These are phyloP conservation scores for Zopfochytrium polystomum DNA, from an alignment of 371 early-diverging fungal genomes.

Conservation along the genomic window DNA sequence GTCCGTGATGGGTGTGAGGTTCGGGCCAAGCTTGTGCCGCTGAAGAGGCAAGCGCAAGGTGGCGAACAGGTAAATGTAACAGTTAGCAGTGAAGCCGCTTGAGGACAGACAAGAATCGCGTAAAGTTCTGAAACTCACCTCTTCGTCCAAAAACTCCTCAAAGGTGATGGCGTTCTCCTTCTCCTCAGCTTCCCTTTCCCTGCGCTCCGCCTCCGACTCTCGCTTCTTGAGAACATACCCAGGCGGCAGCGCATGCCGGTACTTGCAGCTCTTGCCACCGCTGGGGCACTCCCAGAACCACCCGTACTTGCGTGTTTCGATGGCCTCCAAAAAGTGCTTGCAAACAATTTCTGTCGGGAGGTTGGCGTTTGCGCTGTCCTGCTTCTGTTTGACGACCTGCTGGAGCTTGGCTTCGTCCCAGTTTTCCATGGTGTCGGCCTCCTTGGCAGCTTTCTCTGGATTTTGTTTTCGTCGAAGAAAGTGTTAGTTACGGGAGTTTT, in stretches of 20 bases:
- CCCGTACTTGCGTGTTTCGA: conserved; percentile 94
- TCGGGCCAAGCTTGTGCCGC: conserved; percentile 91
- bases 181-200: conserved; percentile 67
- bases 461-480: neutral
- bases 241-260: conserved; percentile 95
- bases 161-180: conserved; percentile 73
- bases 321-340: conserved; percentile 98
- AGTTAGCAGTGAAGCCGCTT: neutral
- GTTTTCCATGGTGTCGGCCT: conserved; percentile 84
- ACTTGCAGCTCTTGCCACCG: conserved; percentile 77
- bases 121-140: conserved; percentile 70
- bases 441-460: conserved; percentile 1
- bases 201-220: conserved; percentile 64
- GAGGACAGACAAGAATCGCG: conserved; percentile 6
- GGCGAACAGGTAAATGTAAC: neutral
- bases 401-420: conserved; percentile 94
- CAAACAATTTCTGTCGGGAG: conserved; percentile 98
- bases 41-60: too few relatives aligned
- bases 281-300: conserved; percentile 98
- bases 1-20: conserved; percentile 93
- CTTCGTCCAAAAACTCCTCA: conserved; percentile 94
- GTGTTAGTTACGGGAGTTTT: neutral
- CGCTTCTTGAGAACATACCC: conserved; percentile 94
- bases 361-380: conserved; percentile 64
- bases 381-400: conserved; percentile 80